A percentile compares a stretch with the other conserved stretches of the same genome.
Evolutionary conservation across 108 stramenopile species (phyloP).

Genomic region (Epithemia pelagica): DNA sequence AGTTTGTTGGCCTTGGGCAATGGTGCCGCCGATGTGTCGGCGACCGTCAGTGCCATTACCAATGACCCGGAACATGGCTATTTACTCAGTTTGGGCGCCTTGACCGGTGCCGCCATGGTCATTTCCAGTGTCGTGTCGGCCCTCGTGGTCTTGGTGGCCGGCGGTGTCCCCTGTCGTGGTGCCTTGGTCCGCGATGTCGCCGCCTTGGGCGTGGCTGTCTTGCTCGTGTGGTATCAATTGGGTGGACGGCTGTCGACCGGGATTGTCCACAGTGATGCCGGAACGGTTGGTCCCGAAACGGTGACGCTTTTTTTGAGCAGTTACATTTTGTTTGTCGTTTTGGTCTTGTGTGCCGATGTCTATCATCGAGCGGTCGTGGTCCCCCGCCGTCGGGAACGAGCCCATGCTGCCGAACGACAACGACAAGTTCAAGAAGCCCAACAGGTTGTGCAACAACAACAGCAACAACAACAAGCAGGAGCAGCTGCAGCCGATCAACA

Average conservation of each 20-base stretch:
- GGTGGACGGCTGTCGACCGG: neutral
- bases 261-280: conserved; percentile 3
- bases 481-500: neutral
- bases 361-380: conserved; percentile 82
- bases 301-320: conserved; percentile 52
- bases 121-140: conserved; percentile 81
- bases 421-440: conserved; percentile 35
- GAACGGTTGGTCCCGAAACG: conserved; percentile 46
- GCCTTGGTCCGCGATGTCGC: conserved; percentile 80
- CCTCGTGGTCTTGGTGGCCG: conserved; percentile 62
- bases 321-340: conserved; percentile 59
- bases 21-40: conserved; percentile 93
- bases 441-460: conserved; percentile 4
- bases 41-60: conserved; percentile 80
- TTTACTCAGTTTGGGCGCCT: conserved; percentile 75
- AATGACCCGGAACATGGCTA: conserved; percentile 73
- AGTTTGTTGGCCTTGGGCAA: conserved; percentile 94
- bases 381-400: conserved; percentile 38
- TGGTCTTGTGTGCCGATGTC: conserved; percentile 78
- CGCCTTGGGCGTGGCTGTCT: conserved; percentile 49
- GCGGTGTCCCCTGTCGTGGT: conserved; percentile 75
- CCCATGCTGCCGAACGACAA: conserved; percentile 26
- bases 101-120: conserved; percentile 94
- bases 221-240: conserved; percentile 51
- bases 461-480: conserved; percentile 1